Evolutionary conservation across 2,329 filamentous ascomycete genomes (phyloP).

Genomic region (Tolypocladium pustulatum): DNA sequence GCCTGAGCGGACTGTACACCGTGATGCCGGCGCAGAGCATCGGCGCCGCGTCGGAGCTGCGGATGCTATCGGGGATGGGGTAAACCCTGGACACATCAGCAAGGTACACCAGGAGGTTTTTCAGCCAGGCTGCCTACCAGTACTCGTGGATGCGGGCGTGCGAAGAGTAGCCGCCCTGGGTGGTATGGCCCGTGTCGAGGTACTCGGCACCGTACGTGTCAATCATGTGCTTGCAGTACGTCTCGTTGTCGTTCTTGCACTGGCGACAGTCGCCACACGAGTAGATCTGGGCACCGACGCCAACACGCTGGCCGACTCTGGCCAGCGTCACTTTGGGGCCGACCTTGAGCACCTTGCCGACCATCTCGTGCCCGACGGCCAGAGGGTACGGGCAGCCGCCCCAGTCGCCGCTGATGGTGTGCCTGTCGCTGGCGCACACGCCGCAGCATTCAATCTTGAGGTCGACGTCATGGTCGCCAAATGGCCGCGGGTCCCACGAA

Average conservation of each 20-base stretch:
- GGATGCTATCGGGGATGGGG: conserved; percentile 65
- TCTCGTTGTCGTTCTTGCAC: conserved; percentile 29
- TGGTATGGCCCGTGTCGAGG: conserved; percentile 39
- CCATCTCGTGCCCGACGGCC: conserved; percentile 62
- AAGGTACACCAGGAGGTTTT: background rate
- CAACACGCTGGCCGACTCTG: conserved; percentile 47
- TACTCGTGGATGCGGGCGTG: conserved; percentile 24
- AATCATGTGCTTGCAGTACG: conserved; percentile 27
- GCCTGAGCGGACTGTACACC: conserved; percentile 65
- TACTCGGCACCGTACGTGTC: conserved; percentile 42
- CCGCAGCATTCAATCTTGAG: conserved; percentile 78
- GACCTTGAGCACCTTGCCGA: conserved; percentile 58
- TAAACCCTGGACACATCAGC: conserved; percentile 35
- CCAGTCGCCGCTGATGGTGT: conserved; percentile 62
- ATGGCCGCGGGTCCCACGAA: conserved; percentile 74
- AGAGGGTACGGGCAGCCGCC: conserved; percentile 51
- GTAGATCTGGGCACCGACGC: conserved; percentile 45
- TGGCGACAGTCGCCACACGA: conserved; percentile 36
- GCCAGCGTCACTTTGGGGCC: conserved; percentile 39
- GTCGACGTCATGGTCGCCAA: conserved; percentile 79
- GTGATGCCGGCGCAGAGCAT: conserved; percentile 84
- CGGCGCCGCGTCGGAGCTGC: conserved; percentile 54
- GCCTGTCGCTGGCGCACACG: conserved; percentile 62
- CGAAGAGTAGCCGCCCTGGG: conserved; percentile 45
- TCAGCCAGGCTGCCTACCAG: conserved; percentile 26